Base-by-base conservation (phyloP, 2,329 filamentous ascomycete species). In the Aspergillus sp. region DNA sequence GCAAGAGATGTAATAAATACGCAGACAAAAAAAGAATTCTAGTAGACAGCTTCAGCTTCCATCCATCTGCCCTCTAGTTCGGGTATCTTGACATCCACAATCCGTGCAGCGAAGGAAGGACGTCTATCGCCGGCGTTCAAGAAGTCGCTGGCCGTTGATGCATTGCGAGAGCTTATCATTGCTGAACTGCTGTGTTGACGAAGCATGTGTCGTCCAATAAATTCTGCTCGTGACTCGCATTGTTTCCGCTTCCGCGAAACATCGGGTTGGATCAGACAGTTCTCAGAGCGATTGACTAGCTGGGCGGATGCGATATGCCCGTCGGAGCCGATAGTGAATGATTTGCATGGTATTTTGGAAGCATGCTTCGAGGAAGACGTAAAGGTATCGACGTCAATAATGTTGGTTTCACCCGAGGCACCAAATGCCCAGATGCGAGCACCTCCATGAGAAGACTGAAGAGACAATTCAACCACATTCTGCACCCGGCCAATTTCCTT, bases 361-460 rank as follows among this genome's bases (percentile, higher is more conserved):
- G 47, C 23, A 7, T 23, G 24, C 14, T 61, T 60, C 6, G 60
- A 51, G 9, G 48, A 37, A 2, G 66, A 65, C 0, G 66, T 66
- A 46, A 63, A 63, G 0, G 68, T 73, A 56, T 77, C 74, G 5
- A 84, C 66, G 52, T 80, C 76, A 73, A 81, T 83, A 6, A 77
- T 74, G 6, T 69, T 75, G 3, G 79, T 79, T 57, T 75, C 68
- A 0, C 80, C 79, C 37, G 75, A 66, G 1, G 72, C 70, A 15
- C 74, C 71, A 62, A 85, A 83, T 0, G 79, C 81, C 80, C 82
- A 85, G n/a, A 85, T 71, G 0, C 76, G 72, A 31, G 84, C 73
- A 19, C 77, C 73, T 1, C 73, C 73, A 48, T 66, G 31, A 64
- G 75, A 49, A 61, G 73, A 60, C 73, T 81, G 66, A 14, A 86